phyloP scores from a whole-genome alignment of 352 stramenopile species.

The Phytophthora multivora region DNA sequence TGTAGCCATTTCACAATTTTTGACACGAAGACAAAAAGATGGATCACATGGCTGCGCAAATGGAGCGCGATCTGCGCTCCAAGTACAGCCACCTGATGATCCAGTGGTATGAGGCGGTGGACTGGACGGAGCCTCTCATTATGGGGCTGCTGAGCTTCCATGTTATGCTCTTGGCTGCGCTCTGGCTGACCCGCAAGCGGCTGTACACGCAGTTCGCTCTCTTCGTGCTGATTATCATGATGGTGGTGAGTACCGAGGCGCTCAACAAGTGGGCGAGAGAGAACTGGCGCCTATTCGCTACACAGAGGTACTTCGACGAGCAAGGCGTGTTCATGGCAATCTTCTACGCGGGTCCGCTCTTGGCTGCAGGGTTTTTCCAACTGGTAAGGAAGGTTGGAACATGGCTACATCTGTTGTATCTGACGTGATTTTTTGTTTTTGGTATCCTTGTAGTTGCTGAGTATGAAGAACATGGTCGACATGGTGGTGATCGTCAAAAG shows the following conservation, averaged over 20 bases:
- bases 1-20: not conserved
- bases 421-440: conserved; percentile 1
- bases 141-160: conserved; percentile 63
- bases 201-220: conserved; percentile 63
- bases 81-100: conserved; percentile 82
- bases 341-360: conserved; percentile 78
- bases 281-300: conserved; percentile 70
- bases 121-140: conserved; percentile 82
- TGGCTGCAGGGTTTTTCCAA: conserved; percentile 81
- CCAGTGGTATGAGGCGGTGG: conserved; percentile 81
- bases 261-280: conserved; percentile 66
- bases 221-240: conserved; percentile 66
- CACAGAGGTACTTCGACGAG: conserved; percentile 86
- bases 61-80: conserved; percentile 68
- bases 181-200: conserved; percentile 64
- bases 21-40: conserved; percentile 33
- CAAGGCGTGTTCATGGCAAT: conserved; percentile 84
- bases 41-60: conserved; percentile 62
- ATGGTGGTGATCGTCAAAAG: conserved; percentile 85
- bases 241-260: conserved; percentile 60
- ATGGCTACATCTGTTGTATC: conserved; percentile 7
- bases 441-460: conserved; percentile 54
- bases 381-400: conserved; percentile 37
- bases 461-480: conserved; percentile 79
- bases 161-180: conserved; percentile 48